Base-by-base conservation (phyloP, 441 rosid genomes). In the Pelargonium fulgidum region DNA sequence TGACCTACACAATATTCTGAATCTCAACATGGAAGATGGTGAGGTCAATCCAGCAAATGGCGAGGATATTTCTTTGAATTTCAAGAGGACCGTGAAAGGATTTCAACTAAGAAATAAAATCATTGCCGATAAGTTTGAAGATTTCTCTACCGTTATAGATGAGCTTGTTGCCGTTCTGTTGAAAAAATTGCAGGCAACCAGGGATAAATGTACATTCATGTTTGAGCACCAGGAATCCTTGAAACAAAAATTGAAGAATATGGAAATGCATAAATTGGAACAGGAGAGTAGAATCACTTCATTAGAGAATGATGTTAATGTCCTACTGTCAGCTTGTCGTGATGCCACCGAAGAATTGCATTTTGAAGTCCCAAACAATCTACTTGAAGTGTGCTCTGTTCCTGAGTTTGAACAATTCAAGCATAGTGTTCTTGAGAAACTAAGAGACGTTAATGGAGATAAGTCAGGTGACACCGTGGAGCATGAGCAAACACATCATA, bases 261-360 rank as follows among this genome's bases (percentile, higher is more conserved):
- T 75, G 73, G 88, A 89, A 78, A 73, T 66, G 62, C 75, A 58
- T 74, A 83, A 80, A 79, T 78, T 69, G 48, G 87, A 89, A 72
- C 86, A 83, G 66, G 90, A 83, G 73, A 77, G 76, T 73, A 82
- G 78, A 59, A 77, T 83, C 17, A 70, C 81, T 52, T 65, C 70
- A 39, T 76, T 88, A 70, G 83, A 87, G 74, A 85, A 80, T 64
- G 87, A 84, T 68, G 75, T 75, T 68, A 75, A 77, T 39, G 74
- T 78, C 69, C 79, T 93, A 67, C 73, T 81, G 71, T 85, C 88
- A 72, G 89, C 86, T 47, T 90, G 96, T 76, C 75, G 67, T 64
- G 79, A 79, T 78, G 91, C 89, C 75, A 78, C 83, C 65, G 79
- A 78, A 68, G 74, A 80, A 65, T 79, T 93, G 78, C 88, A 85